A percentile compares a stretch with the other conserved stretches of the same genome.
Evolutionary conservation across 495 filamentous ascomycete genomes (phyloP).

Genomic region (Penicillium samsonianum): DNA sequence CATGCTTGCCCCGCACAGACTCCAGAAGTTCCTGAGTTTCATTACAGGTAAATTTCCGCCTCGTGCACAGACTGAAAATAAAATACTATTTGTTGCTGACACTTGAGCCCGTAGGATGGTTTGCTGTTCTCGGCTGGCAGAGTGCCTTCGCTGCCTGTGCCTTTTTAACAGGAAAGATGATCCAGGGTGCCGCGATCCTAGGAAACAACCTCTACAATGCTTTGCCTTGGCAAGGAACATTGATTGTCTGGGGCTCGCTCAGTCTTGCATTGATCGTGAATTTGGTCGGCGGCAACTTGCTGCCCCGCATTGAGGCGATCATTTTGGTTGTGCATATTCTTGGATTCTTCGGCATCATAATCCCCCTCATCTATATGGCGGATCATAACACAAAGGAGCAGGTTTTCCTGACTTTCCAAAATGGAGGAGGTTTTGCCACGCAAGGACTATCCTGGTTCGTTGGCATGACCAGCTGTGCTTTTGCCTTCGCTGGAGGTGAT

Average conservation of each 20-base stretch:
- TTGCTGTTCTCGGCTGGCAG: slow-evolving; percentile 41
- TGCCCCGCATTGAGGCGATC: slow-evolving; percentile 43
- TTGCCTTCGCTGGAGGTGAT: slow-evolving; percentile 35
- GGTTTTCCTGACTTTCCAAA: slow-evolving; percentile 39
- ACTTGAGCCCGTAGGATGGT: slow-evolving; percentile 25
- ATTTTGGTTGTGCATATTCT: slow-evolving; percentile 43
- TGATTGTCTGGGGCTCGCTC: slow-evolving; percentile 38
- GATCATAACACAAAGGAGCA: slow-evolving; percentile 23
- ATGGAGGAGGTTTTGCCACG: slow-evolving; percentile 38
- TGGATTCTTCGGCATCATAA: slow-evolving; percentile 51
- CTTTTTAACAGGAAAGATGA: slow-evolving; percentile 37
- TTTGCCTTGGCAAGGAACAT: slow-evolving; percentile 43
- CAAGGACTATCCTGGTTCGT: slow-evolving; percentile 39
- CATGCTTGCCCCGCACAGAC: slow-evolving; percentile 40
- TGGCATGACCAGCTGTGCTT: slow-evolving; percentile 33
- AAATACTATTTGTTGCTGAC: slow-evolving; percentile 17
- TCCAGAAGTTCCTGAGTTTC: slow-evolving; percentile 43
- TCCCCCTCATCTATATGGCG: slow-evolving; percentile 34
- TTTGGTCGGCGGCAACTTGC: slow-evolving; percentile 32
- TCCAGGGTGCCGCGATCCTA: slow-evolving; percentile 37
- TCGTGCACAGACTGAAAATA: slow-evolving; percentile 3
- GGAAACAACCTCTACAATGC: slow-evolving; percentile 22
- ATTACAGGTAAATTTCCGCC: slow-evolving; percentile 31
- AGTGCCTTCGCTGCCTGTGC: slow-evolving; percentile 29
- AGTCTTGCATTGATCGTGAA: slow-evolving; percentile 31